Evolutionary conservation across 352 stramenopile species (phyloP).

Genomic region (Thalassiosira mediterranea): DNA sequence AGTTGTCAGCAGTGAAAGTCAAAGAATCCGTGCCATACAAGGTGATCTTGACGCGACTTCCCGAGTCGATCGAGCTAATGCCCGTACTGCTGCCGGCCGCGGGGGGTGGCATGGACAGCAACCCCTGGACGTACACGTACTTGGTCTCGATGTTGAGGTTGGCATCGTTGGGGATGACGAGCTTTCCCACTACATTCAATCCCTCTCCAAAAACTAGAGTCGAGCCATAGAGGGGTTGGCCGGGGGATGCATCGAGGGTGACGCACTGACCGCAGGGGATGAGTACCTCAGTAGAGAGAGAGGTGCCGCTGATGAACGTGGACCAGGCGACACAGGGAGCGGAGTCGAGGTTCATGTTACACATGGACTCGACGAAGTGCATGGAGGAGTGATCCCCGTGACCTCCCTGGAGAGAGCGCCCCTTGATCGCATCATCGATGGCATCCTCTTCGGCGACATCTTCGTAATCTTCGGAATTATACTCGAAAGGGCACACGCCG

Average conservation of each 20-base stretch:
- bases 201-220: conserved; percentile 23
- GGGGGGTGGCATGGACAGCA: conserved; percentile 19
- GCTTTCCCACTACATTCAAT: conserved; percentile 36
- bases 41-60: conserved; percentile 27
- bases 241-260: conserved; percentile 19
- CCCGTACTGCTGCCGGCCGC: conserved; percentile 6
- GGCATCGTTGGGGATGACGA: conserved; percentile 29
- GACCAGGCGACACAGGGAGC: conserved; percentile 14
- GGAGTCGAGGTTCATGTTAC: conserved; percentile 22
- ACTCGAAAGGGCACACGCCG: conserved; percentile 15
- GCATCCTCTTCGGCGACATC: neutral
- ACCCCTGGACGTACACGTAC: conserved; percentile 34
- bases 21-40: conserved; percentile 33
- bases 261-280: conserved; percentile 39
- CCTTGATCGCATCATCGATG: neutral
- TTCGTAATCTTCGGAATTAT: neutral
- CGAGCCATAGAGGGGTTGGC: conserved; percentile 8
- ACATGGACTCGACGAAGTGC: conserved; percentile 27
- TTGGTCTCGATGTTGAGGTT: conserved; percentile 28
- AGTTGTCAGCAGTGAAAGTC: conserved; percentile 11
- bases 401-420: conserved; percentile 8
- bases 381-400: conserved; percentile 13
- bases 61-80: conserved; percentile 5
- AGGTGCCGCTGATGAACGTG: conserved; percentile 3
- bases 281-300: conserved; percentile 8